A percentile compares a stretch with the other conserved stretches of the same genome.
phyloP scores from a whole-genome alignment of 2,329 filamentous ascomycete species.

The Camillea tinctor region DNA sequence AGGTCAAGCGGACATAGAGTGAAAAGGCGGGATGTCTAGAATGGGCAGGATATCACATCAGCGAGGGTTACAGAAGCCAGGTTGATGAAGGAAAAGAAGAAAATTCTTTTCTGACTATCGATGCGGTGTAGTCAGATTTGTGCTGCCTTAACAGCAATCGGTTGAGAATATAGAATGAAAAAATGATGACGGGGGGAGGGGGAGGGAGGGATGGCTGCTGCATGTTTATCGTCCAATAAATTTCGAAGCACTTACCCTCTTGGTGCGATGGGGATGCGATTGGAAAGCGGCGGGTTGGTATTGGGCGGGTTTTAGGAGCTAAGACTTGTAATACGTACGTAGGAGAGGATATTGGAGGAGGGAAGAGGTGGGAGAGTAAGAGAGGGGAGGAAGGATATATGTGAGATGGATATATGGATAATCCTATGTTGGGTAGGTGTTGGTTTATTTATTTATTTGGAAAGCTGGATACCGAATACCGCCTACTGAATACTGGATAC shows the following conservation, averaged over 20 bases:
- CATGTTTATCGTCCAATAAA: constrained; percentile 15
- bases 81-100: constrained; percentile 8
- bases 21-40: constrained; percentile 21
- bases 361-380: too few relatives aligned
- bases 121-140: background rate
- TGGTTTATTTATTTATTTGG: too few relatives aligned
- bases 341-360: too few relatives aligned
- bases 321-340: background rate
- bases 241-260: constrained; percentile 20
- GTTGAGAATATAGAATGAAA: background rate
- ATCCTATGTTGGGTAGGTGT: too few relatives aligned
- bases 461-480: too few relatives aligned
- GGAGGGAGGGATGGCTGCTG: too few relatives aligned
- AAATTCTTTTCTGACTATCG: background rate
- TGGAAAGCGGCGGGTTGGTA: constrained; percentile 7
- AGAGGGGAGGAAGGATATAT: too few relatives aligned
- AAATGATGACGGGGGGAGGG: background rate
- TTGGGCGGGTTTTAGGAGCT: constrained; percentile 4
- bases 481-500: too few relatives aligned
- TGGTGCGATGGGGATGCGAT: constrained; percentile 9
- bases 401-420: too few relatives aligned
- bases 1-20: constrained; percentile 15
- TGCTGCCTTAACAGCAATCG: constrained; percentile 2
- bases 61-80: constrained; percentile 26
- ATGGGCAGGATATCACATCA: constrained; percentile 21